phyloP scores from a whole-genome alignment of 2,329 filamentous ascomycete genomes.

The Aureobasidium subglaciale region DNA sequence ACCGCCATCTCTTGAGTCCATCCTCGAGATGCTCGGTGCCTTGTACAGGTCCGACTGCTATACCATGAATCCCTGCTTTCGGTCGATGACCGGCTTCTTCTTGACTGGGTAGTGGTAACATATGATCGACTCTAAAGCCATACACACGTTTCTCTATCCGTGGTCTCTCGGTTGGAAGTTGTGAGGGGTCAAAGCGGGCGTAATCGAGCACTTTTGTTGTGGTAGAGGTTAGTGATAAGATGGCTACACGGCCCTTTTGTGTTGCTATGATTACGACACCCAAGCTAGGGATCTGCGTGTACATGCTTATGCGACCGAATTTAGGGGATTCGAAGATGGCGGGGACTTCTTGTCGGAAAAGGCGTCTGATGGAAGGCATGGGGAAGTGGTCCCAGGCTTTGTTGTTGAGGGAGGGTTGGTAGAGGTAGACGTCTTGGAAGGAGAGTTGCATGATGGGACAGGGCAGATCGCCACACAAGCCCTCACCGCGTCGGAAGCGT shows the following conservation, averaged over 20 bases:
- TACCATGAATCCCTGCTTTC: constrained; percentile 53
- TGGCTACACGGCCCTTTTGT: constrained; percentile 56
- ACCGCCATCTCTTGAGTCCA: constrained; percentile 49
- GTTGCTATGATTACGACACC: constrained; percentile 62
- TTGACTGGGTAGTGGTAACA: constrained; percentile 50
- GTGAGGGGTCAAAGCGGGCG: not conserved
- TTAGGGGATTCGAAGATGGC: constrained; percentile 21
- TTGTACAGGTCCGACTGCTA: constrained; percentile 61
- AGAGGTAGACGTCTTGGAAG: constrained; percentile 37
- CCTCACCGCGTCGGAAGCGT: constrained; percentile 21
- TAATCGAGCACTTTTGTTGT: not conserved
- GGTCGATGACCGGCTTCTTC: constrained; percentile 42
- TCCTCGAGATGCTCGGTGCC: constrained; percentile 29
- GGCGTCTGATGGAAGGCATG: constrained; percentile 23
- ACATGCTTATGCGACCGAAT: constrained; percentile 54
- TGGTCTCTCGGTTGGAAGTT: not conserved
- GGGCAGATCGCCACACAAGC: constrained; percentile 26
- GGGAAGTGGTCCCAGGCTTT: constrained; percentile 12
- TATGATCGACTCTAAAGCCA: constrained; percentile 48
- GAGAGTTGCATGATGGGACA: constrained; percentile 36
- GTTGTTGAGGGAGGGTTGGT: constrained; percentile 28
- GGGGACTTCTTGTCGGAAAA: constrained; percentile 31
- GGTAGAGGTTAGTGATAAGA: constrained; percentile 52
- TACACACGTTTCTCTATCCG: constrained; percentile 23
- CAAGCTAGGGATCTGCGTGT: constrained; percentile 59